Percentiles rank a stretch among this genome's conserved stretches.
phyloP scores from a whole-genome alignment of 202 grass and related monocot genomes.

The Miscanthus sacchariflorus region DNA sequence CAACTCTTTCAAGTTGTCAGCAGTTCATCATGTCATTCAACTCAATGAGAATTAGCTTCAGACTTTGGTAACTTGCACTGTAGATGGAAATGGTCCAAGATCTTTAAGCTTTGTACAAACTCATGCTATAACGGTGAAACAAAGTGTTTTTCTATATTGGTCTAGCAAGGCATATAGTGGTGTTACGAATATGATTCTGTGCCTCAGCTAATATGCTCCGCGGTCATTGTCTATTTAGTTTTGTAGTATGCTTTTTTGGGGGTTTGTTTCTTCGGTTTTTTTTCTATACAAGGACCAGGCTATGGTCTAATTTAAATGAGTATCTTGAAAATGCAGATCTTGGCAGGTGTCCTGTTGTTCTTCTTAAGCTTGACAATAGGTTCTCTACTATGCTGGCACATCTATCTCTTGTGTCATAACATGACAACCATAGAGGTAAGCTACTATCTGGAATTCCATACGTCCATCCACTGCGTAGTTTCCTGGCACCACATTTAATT shows the following conservation, averaged over 20 bases:
- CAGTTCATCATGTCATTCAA: constrained; percentile 24
- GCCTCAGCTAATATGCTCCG: background rate
- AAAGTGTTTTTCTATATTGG: background rate
- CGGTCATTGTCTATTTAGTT: constrained; percentile 22
- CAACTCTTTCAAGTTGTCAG: background rate
- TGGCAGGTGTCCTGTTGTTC: constrained; percentile 62
- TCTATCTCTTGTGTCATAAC: constrained; percentile 88
- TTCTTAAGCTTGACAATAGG: constrained; percentile 80
- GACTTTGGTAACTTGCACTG: background rate
- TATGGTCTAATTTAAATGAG: constrained; percentile 1
- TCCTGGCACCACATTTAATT: constrained; percentile 18
- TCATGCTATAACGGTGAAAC: constrained; percentile 14
- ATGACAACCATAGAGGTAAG: constrained; percentile 96
- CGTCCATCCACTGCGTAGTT: background rate
- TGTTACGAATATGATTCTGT: constrained; percentile 1
- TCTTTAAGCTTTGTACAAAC: constrained; percentile 4
- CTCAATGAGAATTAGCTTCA: constrained; percentile 5
- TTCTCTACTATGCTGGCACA: constrained; percentile 92
- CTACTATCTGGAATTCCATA: constrained; percentile 15
- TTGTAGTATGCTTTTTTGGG: background rate
- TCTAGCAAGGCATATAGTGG: background rate
- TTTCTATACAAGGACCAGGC: background rate
- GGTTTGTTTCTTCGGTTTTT: background rate
- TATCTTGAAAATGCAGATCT: constrained; percentile 60
- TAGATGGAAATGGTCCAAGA: background rate